Conservation (phyloP, 768 basidiomycete genomes). For the Pleurotus citrinopileatus region DNA sequence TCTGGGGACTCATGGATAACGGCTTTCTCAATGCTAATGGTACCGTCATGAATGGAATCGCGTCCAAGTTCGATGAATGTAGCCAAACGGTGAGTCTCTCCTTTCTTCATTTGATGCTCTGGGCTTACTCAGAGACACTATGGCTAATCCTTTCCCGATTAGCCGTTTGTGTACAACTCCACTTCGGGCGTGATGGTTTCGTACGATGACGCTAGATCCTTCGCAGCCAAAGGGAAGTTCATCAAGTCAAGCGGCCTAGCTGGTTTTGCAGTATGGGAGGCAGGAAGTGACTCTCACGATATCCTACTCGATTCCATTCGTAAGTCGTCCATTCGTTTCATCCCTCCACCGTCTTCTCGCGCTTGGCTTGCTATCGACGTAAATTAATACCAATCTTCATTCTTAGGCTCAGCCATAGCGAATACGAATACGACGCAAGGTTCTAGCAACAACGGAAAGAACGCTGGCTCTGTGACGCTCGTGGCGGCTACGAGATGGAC, state of each 20-base stretch:
- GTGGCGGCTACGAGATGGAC: not conserved
- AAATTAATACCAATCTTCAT: too few relatives aligned
- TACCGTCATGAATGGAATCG: constrained; percentile 39
- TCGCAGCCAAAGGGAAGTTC: constrained; percentile 58
- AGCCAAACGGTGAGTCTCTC: constrained; percentile 61
- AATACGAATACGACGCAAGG: not conserved
- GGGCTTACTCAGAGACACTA: constrained; percentile 7
- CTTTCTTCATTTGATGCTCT: not conserved
- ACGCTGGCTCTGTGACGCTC: not conserved
- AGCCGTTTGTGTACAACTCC: constrained; percentile 71
- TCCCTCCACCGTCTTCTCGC: not conserved
- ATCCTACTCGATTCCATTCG: constrained; percentile 60
- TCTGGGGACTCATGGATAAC: constrained; percentile 56
- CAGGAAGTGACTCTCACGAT: constrained; percentile 62
- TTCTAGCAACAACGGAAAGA: not conserved
- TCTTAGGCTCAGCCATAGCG: not conserved
- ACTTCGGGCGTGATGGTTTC: constrained; percentile 55
- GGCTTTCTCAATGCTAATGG: constrained; percentile 53
- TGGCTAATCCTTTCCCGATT: constrained; percentile 9
- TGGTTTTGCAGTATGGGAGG: constrained; percentile 75
- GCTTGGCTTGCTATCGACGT: not conserved
- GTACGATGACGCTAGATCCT: constrained; percentile 63
- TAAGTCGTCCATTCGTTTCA: constrained; percentile 16
- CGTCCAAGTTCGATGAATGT: constrained; percentile 58
- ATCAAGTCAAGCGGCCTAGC: constrained; percentile 50